phyloP scores from a whole-genome alignment of 139 green algal genomes.

The Nannochloris sp. region DNA sequence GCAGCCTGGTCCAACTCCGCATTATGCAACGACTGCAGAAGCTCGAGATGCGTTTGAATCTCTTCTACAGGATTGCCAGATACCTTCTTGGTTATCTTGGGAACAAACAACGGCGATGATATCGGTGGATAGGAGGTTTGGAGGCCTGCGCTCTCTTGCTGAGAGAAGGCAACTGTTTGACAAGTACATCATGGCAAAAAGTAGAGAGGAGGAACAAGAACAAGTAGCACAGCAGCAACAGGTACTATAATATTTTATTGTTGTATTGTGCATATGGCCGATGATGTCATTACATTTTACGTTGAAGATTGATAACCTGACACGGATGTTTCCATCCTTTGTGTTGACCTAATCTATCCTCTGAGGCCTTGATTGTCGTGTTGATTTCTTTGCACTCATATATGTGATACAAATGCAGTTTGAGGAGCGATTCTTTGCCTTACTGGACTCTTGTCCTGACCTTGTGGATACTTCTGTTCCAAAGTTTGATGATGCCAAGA shows the following conservation, averaged over 20 bases:
- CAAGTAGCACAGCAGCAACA: constrained; percentile 28
- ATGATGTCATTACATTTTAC: background rate
- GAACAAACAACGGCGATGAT: constrained; percentile 70
- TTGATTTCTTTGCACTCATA: background rate
- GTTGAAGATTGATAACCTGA: constrained; percentile 11
- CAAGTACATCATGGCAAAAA: constrained; percentile 66
- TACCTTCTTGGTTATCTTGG: constrained; percentile 57
- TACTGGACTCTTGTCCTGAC: constrained; percentile 47
- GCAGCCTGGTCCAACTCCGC: constrained; percentile 18
- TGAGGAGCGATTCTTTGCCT: constrained; percentile 59
- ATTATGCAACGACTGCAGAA: constrained; percentile 34
- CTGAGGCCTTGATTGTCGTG: background rate
- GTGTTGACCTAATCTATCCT: background rate
- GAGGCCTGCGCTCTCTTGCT: constrained; percentile 73
- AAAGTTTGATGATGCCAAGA: constrained; percentile 35
- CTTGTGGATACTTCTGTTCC: constrained; percentile 26
- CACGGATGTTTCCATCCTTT: background rate
- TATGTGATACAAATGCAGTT: constrained; percentile 5
- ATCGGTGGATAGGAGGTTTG: constrained; percentile 63
- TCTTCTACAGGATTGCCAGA: constrained; percentile 59
- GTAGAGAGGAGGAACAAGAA: constrained; percentile 74
- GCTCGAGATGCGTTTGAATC: constrained; percentile 88
- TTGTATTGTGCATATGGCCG: background rate
- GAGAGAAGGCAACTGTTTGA: constrained; percentile 90
- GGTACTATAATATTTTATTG: background rate